Evolutionary conservation across 179 eudicot genomes (phyloP).

Genomic region (Spergularia azorica): DNA sequence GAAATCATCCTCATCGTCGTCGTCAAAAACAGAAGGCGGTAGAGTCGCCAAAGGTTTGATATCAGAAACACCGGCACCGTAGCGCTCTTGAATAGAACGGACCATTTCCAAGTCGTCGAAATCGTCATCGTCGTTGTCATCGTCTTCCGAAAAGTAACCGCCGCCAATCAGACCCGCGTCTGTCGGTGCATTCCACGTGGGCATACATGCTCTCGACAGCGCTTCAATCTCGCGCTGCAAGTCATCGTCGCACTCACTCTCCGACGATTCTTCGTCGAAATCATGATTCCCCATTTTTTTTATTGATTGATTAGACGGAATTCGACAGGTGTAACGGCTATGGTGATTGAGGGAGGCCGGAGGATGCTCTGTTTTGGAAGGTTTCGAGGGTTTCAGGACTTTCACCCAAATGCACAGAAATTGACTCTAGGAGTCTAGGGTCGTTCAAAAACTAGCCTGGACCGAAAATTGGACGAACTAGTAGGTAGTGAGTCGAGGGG

Average conservation of each 20-base stretch:
- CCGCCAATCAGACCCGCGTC: not conserved
- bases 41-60: conserved; percentile 49
- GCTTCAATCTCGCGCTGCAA: conserved; percentile 13
- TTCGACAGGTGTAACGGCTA: too few relatives aligned
- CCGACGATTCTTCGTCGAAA: conserved; percentile 9
- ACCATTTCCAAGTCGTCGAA: conserved; percentile 61
- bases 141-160: not conserved
- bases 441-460: too few relatives aligned
- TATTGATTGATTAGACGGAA: not conserved
- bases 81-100: conserved; percentile 47
- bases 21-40: conserved; percentile 46
- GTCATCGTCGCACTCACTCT: conserved; percentile 8
- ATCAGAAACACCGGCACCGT: conserved; percentile 19
- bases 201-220: conserved; percentile 11
- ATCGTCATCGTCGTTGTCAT: conserved; percentile 18
- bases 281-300: not conserved
- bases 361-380: too few relatives aligned
- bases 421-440: too few relatives aligned
- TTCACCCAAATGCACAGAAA: too few relatives aligned
- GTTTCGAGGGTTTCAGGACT: too few relatives aligned
- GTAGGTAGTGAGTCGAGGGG: too few relatives aligned
- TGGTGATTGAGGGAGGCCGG: too few relatives aligned
- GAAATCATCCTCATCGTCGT: conserved; percentile 61
- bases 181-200: not conserved
- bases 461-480: too few relatives aligned